Base-by-base conservation (phyloP, 1,139 yeast genomes). In the Saccharomycopsis phalli region DNA sequence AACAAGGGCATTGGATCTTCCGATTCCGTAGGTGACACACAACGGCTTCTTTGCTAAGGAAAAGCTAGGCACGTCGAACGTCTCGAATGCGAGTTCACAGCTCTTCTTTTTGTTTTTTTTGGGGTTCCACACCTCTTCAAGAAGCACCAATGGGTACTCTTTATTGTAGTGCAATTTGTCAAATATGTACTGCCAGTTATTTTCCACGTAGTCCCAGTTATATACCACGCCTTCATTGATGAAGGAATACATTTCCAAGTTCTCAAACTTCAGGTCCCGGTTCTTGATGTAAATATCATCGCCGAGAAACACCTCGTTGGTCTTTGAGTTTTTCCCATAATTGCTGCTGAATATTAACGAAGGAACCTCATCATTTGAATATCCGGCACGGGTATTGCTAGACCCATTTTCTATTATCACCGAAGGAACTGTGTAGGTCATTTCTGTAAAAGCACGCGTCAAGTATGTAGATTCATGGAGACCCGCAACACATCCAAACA, bases 401-500 rank as follows among this genome's bases (percentile, higher is more conserved):
- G 83, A 68, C 20, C 86, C 87, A 53, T 74, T 74, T 56, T 81
- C 87, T 34, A 81, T 75, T 38, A 81, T 82, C 16, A 80, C 71
- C 16, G 82, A 72, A 8, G 76, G 72, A 43, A 76, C 62, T 4
- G 42, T 41, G 31, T 51, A 55, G 2, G 52, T 41, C 39, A 47
- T 44, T 5, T n/a, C 14, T 23, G n/a, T n/a, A n/a, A n/a, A n/a
- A n/a, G n/a, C n/a, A n/a, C n/a, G n/a, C 14, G 29, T n/a, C 14
- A 6, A 10, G 25, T 22, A 10, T 22, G 25, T 6, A 7, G 25
- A 7, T 22, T 6, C 10, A 10, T 22, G 6, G 25, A 7, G 25
- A 7, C 8, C 25, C 10, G 25, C 29, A 26, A 14, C 7, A n/a
- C 13, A n/a, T n/a, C 13, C 4, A n/a, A 11, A 14, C 29, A 14